These are phyloP conservation scores for Saccharomycopsis hybrid DNA, from an alignment of 1,139 yeast species.

Conservation along the genomic window DNA sequence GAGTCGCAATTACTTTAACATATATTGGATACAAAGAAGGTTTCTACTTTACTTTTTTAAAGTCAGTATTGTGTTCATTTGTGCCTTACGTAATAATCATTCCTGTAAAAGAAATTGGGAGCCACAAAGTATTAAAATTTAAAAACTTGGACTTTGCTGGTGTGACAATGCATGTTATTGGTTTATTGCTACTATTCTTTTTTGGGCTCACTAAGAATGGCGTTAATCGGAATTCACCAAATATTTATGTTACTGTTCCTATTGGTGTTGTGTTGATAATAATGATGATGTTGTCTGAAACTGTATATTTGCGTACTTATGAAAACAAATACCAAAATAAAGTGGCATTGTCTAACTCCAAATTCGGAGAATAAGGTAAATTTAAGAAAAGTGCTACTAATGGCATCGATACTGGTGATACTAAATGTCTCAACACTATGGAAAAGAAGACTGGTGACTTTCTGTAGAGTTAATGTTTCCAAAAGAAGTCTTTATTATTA, in stretches of 20 bases:
- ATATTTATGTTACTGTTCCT: constrained; percentile 25
- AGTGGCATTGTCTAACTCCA: background rate
- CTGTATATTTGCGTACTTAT: constrained; percentile 6
- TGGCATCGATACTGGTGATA: background rate
- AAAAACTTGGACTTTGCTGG: constrained; percentile 29
- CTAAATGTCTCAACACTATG: background rate
- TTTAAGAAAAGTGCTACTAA: background rate
- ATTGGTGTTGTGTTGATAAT: constrained; percentile 26
- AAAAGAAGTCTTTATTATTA: constrained; percentile 4
- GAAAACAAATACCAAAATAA: background rate
- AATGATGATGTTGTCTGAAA: constrained; percentile 23
- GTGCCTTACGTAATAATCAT: constrained; percentile 20
- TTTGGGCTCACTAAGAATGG: constrained; percentile 27
- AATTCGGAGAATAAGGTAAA: background rate
- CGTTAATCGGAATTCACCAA: constrained; percentile 25
- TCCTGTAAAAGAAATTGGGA: constrained; percentile 25
- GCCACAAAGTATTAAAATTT: constrained; percentile 21
- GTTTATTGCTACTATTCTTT: constrained; percentile 28
- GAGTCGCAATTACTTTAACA: constrained; percentile 33
- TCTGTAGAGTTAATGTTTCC: constrained; percentile 15
- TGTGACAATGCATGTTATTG: constrained; percentile 28
- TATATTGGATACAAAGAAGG: constrained; percentile 30
- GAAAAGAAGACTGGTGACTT: constrained; percentile 9
- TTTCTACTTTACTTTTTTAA: constrained; percentile 29
- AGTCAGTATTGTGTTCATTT: constrained; percentile 21